These are phyloP conservation scores for Grifola frondosa DNA, from an alignment of 1,284 basidiomycete species.

Conservation along the genomic window DNA sequence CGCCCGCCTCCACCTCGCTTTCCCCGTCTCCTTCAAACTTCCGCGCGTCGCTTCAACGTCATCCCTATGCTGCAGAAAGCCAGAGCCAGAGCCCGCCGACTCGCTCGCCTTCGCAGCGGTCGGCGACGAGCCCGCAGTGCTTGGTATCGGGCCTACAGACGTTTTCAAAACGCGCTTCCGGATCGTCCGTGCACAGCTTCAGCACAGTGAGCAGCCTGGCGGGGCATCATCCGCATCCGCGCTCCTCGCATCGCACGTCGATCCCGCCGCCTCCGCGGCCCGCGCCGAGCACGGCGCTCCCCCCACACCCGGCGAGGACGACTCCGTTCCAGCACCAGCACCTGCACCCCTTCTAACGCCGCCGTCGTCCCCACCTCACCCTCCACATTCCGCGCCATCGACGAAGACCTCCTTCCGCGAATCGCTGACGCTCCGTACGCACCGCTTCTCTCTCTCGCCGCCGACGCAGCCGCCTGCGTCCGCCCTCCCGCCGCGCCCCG, in stretches of 20 bases:
- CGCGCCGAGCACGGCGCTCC: slow-evolving; percentile 64
- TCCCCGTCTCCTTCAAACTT: slow-evolving; percentile 16
- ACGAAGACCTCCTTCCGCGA: slow-evolving; percentile 50
- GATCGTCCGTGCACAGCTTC: slow-evolving; percentile 51
- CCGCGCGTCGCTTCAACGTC: slow-evolving; percentile 22
- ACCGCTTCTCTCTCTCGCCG: slow-evolving; percentile 60
- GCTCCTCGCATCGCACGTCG: slow-evolving; percentile 50
- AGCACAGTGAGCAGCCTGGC: slow-evolving; percentile 37
- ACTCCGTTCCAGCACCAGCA: slow-evolving; percentile 27
- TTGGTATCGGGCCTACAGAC: slow-evolving; percentile 43
- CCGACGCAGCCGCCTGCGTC: slow-evolving; percentile 61
- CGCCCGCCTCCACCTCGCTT: slow-evolving; percentile 13
- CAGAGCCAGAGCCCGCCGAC: slow-evolving; percentile 42
- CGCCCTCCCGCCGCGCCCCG: slow-evolving; percentile 58
- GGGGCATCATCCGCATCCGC: slow-evolving; percentile 21
- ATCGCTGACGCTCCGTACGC: slow-evolving; percentile 49
- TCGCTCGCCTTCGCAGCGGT: slow-evolving; percentile 45
- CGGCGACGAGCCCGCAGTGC: slow-evolving; percentile 45
- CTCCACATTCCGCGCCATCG: slow-evolving; percentile 24
- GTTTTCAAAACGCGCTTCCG: slow-evolving; percentile 58
- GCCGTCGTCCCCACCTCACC: slow-evolving; percentile 15
- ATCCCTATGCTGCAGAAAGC: slow-evolving; percentile 37
- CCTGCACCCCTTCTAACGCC: slow-evolving; percentile 23
- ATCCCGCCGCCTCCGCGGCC: slow-evolving; percentile 70
- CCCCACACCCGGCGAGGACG: slow-evolving; percentile 36